phyloP scores from a whole-genome alignment of 257 asterid genomes.

The Linaria vulgaris region DNA sequence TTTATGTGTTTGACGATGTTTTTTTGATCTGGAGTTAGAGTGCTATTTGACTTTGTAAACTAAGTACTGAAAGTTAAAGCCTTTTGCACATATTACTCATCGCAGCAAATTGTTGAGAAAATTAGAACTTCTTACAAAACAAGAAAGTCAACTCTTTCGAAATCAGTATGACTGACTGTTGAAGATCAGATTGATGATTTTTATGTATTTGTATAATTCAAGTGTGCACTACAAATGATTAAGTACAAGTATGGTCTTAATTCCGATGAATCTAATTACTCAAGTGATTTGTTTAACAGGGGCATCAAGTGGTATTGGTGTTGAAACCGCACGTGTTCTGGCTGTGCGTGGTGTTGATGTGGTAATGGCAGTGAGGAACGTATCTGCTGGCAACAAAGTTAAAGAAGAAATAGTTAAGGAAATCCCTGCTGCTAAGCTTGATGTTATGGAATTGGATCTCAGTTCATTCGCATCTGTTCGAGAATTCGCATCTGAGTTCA shows the following conservation, averaged over 20 bases:
- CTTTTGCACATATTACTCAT: too few relatives aligned
- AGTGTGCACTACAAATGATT: too few relatives aligned
- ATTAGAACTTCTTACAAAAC: too few relatives aligned
- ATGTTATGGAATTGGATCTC: conserved; percentile 79
- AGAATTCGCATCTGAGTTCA: conserved; percentile 62
- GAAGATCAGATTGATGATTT: neutral
- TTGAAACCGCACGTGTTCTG: conserved; percentile 86
- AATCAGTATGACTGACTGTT: too few relatives aligned
- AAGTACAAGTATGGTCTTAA: neutral
- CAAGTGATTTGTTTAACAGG: conserved; percentile 45
- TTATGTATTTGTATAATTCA: too few relatives aligned
- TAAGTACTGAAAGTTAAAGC: too few relatives aligned
- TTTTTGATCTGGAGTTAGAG: too few relatives aligned
- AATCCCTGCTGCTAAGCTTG: conserved; percentile 70
- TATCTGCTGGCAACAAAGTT: conserved; percentile 53
- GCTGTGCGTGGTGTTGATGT: conserved; percentile 80
- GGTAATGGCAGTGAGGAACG: conserved; percentile 69
- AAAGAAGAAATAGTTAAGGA: conserved; percentile 51
- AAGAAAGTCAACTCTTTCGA: too few relatives aligned
- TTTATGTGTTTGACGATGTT: too few relatives aligned
- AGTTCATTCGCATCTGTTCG: conserved; percentile 68
- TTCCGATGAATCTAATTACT: neutral
- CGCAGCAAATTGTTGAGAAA: too few relatives aligned
- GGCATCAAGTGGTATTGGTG: conserved; percentile 88
- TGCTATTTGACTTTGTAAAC: too few relatives aligned